These are phyloP conservation scores for Neocallimastix lanati DNA, from an alignment of 192 early-diverging fungal species.

Conservation along the genomic window DNA sequence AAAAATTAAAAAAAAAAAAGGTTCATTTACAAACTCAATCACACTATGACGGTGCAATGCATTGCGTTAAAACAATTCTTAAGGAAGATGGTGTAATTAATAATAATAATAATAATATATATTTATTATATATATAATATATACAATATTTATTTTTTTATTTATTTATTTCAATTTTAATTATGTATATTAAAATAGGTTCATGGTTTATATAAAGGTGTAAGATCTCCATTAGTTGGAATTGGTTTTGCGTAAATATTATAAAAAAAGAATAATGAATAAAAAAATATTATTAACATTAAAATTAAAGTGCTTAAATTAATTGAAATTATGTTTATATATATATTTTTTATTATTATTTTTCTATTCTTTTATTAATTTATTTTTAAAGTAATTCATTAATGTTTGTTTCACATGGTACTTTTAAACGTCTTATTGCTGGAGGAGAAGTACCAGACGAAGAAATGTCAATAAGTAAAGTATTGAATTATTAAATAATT, in stretches of 20 bases:
- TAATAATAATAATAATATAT: neutral
- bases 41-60: conserved; percentile 33
- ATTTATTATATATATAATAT: no score
- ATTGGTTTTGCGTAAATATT: conserved; percentile 54
- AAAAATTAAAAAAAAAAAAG: conserved; percentile 5
- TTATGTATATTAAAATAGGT: no score
- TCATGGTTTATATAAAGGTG: conserved; percentile 46
- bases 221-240: conserved; percentile 45
- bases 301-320: no score
- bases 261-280: no score
- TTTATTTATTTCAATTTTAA: no score
- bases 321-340: no score
- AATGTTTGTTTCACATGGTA: conserved; percentile 42
- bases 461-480: conserved; percentile 17
- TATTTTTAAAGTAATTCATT: conserved; percentile 62
- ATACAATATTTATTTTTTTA: no score
- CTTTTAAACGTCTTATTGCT: conserved; percentile 34
- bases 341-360: no score
- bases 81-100: conserved; percentile 35
- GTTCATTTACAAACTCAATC: conserved; percentile 51
- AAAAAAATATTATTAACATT: no score
- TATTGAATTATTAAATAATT: no score
- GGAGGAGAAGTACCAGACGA: conserved; percentile 14
- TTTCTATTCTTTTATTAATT: no score
- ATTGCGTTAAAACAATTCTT: conserved; percentile 27